Evolutionary conservation across 2,329 filamentous ascomycete genomes (phyloP), one percentile per base, ranked within the genome.

Genomic region (Scedosporium aurantiacum): DNA sequence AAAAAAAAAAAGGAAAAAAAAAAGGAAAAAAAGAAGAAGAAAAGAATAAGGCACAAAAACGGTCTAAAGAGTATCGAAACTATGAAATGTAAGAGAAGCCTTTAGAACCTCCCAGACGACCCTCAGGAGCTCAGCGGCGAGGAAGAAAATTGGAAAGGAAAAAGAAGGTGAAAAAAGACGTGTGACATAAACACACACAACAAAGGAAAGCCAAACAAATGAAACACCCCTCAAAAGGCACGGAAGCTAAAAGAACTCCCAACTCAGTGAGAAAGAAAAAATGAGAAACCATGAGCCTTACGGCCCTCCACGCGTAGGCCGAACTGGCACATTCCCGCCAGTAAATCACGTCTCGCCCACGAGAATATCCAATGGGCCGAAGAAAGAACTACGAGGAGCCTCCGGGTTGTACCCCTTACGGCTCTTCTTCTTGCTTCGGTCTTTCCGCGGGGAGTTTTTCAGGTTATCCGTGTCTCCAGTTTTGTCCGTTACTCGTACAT

Each of bases 1-100:
- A 43, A n/a, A 50, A 50, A 45, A 45, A 47, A n/a, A 23, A 47
- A 5, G 18, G 41, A 55, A 25, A 60, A 40, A 21, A 21, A 40
- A 47, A 40, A 50, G 40, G 43, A 28, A 41, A 32, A 12, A n/a
- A n/a, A n/a, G n/a, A 61, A 56, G 61, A 60, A 40, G 62, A 50
- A 45, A 62, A 57, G 58, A 55, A n/a, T 18, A 47, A 57, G 41
- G 54, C 50, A 62, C 12, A 62, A 58, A n/a, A 58, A 58, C 6
- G 43, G 8, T n/a, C 18, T 47, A 47, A 12, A 41, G 37, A 41
- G 14, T 41, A 41, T 7, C 37, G 37, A n/a, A 37, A 37, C 4
- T 10, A 10, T 12, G 32, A 37, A 37, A 37, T 3, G 32, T 37
- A 37, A 37, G 32, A 37, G 32, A 10, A 37, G 32, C 32, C 32